phyloP scores from a whole-genome alignment of 257 asterid species.

The Misopates orontium region DNA sequence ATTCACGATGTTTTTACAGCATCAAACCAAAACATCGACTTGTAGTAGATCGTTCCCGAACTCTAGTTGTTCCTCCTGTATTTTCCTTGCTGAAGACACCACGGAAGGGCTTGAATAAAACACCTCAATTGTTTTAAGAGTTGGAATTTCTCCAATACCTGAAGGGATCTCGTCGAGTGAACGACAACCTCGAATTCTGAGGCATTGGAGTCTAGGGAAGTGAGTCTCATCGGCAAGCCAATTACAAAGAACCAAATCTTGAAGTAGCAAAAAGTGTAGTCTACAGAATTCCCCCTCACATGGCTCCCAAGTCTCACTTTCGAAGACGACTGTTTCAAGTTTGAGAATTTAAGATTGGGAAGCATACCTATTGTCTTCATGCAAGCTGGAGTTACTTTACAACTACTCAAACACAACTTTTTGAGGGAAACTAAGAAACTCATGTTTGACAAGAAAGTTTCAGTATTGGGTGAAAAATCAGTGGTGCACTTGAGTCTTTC shows the following conservation, averaged over 20 bases:
- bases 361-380: conserved; percentile 5
- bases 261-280: conserved; percentile 1
- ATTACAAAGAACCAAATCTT: conserved; percentile 2
- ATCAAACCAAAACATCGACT: too few species aligned
- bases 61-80: too few species aligned
- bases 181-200: conserved; percentile 25
- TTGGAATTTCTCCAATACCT: conserved; percentile 29
- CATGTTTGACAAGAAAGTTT: not conserved
- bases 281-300: conserved; percentile 9
- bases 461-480: too few species aligned
- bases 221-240: conserved; percentile 25
- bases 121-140: conserved; percentile 32
- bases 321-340: not conserved
- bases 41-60: too few species aligned
- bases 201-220: conserved; percentile 31
- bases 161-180: conserved; percentile 25
- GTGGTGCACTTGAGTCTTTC: not conserved
- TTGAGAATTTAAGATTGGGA: conserved; percentile 25
- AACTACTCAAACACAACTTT: not conserved
- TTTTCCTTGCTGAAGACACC: conserved; percentile 18
- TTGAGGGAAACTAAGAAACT: not conserved
- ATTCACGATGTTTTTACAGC: too few species aligned
- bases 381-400: not conserved
- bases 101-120: conserved; percentile 11
- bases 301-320: conserved; percentile 8